phyloP scores from a whole-genome alignment of 805 yeast genomes.

The Candida wancherniae region DNA sequence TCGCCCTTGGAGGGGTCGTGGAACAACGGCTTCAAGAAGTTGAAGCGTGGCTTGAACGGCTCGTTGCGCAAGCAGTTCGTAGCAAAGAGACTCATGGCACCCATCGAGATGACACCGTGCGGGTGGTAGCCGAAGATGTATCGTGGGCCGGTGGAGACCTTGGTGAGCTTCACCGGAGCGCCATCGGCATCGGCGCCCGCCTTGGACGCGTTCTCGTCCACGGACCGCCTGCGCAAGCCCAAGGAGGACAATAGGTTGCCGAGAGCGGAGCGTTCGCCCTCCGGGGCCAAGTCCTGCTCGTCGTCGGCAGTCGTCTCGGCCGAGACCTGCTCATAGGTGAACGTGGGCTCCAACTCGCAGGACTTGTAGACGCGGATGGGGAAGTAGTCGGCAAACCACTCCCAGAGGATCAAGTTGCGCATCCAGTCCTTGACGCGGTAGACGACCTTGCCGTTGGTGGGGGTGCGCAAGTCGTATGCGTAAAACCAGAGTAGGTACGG shows the following conservation, averaged over 20 bases:
- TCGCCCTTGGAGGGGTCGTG: slow-evolving; percentile 70
- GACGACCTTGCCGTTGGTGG: slow-evolving; percentile 67
- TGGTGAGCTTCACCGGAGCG: slow-evolving; percentile 16
- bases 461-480: slow-evolving; percentile 59
- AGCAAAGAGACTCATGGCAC: slow-evolving; percentile 78
- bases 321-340: slow-evolving; percentile 34
- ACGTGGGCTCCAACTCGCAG: slow-evolving; percentile 68
- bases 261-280: slow-evolving; percentile 30
- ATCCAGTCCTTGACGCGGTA: slow-evolving; percentile 53
- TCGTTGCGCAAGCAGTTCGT: slow-evolving; percentile 47
- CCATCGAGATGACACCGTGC: slow-evolving; percentile 92
- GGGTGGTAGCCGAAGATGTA: slow-evolving; percentile 95
- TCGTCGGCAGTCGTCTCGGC: slow-evolving; percentile 25
- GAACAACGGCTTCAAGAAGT: slow-evolving; percentile 31
- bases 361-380: slow-evolving; percentile 73
- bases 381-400: slow-evolving; percentile 69
- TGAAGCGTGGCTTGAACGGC: slow-evolving; percentile 35
- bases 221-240: slow-evolving; percentile 36
- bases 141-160: slow-evolving; percentile 54
- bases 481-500: slow-evolving; percentile 57
- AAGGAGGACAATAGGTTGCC: slow-evolving; percentile 32
- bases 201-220: slow-evolving; percentile 22
- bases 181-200: background rate
- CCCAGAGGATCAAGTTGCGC: slow-evolving; percentile 59
- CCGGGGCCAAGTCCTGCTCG: slow-evolving; percentile 41